Percentiles rank a stretch among this genome's conserved stretches.
Conservation (phyloP, 2,329 filamentous ascomycete species). For the Sphaerulina populicola region DNA sequence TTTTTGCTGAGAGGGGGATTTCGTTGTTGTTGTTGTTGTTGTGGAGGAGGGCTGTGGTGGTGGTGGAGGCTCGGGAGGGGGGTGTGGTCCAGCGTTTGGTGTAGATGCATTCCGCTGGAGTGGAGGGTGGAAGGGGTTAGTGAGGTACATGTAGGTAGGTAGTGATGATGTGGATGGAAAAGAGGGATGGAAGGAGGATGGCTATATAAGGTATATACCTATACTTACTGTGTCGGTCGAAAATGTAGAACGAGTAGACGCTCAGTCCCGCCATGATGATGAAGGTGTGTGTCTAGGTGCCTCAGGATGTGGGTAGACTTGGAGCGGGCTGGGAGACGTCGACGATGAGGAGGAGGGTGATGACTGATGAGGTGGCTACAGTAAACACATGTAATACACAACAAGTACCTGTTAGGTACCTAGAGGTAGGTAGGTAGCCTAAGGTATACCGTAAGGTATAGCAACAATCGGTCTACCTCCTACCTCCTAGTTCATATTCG, state of each 20-base stretch:
- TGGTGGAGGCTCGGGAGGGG: conserved; percentile 26
- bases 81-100: conserved; percentile 63
- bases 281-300: background rate
- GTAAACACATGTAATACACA: background rate
- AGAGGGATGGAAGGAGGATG: too few species aligned
- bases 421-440: too few species aligned
- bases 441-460: too few species aligned
- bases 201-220: too few species aligned
- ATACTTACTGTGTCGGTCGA: conserved; percentile 84
- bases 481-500: too few species aligned
- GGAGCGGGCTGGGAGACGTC: background rate
- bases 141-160: background rate
- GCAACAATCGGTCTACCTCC: too few species aligned
- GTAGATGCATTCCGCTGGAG: conserved; percentile 91
- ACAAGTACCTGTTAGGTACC: background rate
- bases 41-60: conserved; percentile 7
- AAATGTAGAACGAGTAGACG: conserved; percentile 97
- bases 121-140: too few species aligned
- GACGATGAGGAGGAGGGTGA: background rate
- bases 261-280: conserved; percentile 53
- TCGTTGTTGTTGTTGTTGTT: conserved; percentile 9
- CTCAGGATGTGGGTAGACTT: conserved; percentile 4
- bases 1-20: conserved; percentile 11
- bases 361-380: too few species aligned
- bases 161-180: too few species aligned